Base-by-base conservation (phyloP, 2,329 filamentous ascomycete species). In the Dactylellina cionopaga region DNA sequence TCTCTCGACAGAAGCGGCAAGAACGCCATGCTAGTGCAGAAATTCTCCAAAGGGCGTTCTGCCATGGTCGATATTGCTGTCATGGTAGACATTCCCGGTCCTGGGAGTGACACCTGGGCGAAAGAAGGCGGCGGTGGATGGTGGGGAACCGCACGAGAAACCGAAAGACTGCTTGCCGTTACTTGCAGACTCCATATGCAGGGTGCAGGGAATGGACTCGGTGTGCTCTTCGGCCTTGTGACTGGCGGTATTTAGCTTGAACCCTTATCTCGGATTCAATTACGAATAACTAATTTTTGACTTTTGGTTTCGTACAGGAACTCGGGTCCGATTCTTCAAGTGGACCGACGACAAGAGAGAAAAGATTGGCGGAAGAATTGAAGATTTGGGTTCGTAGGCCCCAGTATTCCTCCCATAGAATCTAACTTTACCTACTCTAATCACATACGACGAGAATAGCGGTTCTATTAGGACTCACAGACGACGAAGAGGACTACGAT, bases 1-100 rank as follows among this genome's bases (percentile, higher is more conserved):
- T 65, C 59, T 19, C 68, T 72, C 29, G 68, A 72, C 33, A 59
- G 68, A 25, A 72, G 68, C 27, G 68, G 68, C n/a, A 72, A 72
- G 33, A 72, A 72, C 24, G 68, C 68, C 44, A 72, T 72, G 68
- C 35, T 65, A 6, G 59, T 72, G 5, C 58, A 63, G 19, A 72
- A 72, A 29, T 72, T 64, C 37, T 72, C 59, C 1, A 72, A 65
- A 39, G 41, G 52, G n/a, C 68, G 68, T 35, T 27, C 59, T 15
- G 54, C 35, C 2, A 65, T 65, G 68, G 68, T 72, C 3, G 68
- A 72, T n/a, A 58, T 72, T 29, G 68, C 68, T 5, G 35, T 72
- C 6, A 72, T 72, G 27, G 35, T 72, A 10, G 68, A 72, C 24
- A 49, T 72, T 24, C 59, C 68, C 43, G 68, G 68, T n/a, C 68